Evolutionary conservation across 306 rosid species (phyloP).

Genomic region (Castanopsis chinensis): DNA sequence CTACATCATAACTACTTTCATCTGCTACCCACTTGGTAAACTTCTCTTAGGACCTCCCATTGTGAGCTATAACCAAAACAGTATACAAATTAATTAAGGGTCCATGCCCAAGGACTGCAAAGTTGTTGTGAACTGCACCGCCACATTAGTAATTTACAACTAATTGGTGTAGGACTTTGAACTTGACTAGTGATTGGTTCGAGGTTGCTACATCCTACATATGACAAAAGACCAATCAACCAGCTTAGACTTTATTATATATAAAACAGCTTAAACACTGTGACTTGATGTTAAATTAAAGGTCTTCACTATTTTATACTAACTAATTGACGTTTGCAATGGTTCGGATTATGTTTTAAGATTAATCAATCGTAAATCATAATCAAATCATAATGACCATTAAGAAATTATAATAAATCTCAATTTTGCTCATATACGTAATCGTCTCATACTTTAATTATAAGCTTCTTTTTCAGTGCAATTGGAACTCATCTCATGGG

Average conservation of each 20-base stretch:
- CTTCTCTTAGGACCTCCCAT: too few relatives aligned
- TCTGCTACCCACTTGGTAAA: too few relatives aligned
- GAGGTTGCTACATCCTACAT: neutral
- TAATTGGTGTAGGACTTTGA: neutral
- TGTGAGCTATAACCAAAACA: too few relatives aligned
- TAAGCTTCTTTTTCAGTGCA: too few relatives aligned
- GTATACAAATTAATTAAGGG: too few relatives aligned
- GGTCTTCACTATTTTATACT: neutral
- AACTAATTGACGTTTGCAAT: neutral
- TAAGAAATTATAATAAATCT: neutral
- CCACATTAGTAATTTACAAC: neutral
- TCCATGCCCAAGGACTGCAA: too few relatives aligned
- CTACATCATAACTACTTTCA: too few relatives aligned
- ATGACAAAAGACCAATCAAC: neutral
- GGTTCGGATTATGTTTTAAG: neutral
- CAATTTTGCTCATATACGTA: neutral
- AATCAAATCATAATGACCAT: neutral
- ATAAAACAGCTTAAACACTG: neutral
- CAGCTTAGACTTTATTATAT: neutral
- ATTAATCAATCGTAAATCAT: neutral
- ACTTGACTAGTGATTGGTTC: neutral
- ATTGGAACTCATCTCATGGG: neutral
- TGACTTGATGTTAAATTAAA: neutral
- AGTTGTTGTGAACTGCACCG: neutral
- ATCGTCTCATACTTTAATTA: neutral